Conservation (phyloP, 2,329 filamentous ascomycete species). For the Colletotrichum navitas region DNA sequence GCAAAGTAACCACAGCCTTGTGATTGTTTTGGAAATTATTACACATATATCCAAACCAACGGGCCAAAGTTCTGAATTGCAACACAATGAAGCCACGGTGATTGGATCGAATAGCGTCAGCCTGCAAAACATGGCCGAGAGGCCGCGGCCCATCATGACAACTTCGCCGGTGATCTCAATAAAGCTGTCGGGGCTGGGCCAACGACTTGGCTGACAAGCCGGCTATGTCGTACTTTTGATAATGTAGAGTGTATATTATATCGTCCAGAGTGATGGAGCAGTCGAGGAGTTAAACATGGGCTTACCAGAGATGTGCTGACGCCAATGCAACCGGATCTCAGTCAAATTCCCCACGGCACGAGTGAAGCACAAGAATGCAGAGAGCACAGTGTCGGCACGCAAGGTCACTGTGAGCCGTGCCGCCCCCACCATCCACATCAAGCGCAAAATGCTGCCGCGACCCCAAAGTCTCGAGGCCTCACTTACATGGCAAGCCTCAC, state of each 20-base stretch:
- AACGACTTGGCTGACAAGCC: not conserved
- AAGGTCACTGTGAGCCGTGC: not conserved
- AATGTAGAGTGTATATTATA: not conserved
- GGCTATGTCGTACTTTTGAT: not conserved
- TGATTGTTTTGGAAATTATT: not conserved
- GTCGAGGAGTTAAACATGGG: rapidly evolving
- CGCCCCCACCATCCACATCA: constrained; percentile 7
- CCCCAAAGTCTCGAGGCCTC: not conserved
- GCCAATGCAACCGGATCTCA: not conserved
- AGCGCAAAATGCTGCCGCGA: not conserved
- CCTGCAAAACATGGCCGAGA: not conserved
- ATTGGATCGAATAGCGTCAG: not conserved
- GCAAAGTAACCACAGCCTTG: too few relatives aligned
- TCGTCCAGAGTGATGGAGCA: not conserved
- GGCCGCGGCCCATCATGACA: not conserved
- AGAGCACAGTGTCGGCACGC: not conserved
- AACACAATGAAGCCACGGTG: not conserved
- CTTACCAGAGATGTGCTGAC: not conserved
- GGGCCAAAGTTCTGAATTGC: not conserved
- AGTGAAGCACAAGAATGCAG: not conserved
- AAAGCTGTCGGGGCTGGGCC: not conserved
- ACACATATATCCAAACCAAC: not conserved
- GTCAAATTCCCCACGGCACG: not conserved
- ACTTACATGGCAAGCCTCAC: constrained; percentile 11
- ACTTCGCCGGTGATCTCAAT: not conserved